Evolutionary conservation across 2,329 filamentous ascomycete genomes (phyloP), one percentile per base, ranked within the genome.

Genomic region (Thelonectria blattea): DNA sequence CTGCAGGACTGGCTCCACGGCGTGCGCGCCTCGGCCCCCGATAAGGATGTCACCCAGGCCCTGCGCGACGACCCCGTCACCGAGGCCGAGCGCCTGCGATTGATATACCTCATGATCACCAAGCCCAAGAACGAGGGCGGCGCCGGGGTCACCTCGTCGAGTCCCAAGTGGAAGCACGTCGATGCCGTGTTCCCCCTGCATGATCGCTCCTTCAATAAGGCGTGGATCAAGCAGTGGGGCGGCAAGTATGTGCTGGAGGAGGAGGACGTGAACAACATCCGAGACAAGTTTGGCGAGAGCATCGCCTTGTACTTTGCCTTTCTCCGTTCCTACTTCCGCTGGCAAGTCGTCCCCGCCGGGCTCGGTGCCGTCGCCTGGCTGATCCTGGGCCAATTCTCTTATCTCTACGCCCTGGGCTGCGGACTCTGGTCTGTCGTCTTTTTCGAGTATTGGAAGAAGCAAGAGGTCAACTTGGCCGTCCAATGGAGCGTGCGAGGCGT

Each of bases 261-360:
- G 37, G 75, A 82, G 51, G 86, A 92, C 69, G 79, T 96, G n/a
- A 86, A 91, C 71, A 83, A 86, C 48, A 92, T 96, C 63, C 86
- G 90, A 24, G 83, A 92, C 72, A 83, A 88, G 65, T 92, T 93
- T 74, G 92, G 92, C 50, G 90, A 94, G 75, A 90, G 87, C 73
- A 91, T 97, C 60, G 94, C 91, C 37, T 96, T 96, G 75, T 98
- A 98, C 79, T 98, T 97, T 74, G 92, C 93, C 41, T 98, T 98
- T 72, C 84, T 96, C 32, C 91, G 96, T 72, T 90, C 90, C 34
- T 98, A 98, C 77, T 96, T 96, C 73, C 83, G 87, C 60, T 96
- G 96, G 72, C 81, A 97, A 24, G 76, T 91, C n/a, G 89, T 94
- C 61, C 93, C 93, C 0, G 91, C 93, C 1, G 87, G 82, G 5